Base-by-base conservation (phyloP, 257 asterid species). In the Nicotiana undulata region DNA sequence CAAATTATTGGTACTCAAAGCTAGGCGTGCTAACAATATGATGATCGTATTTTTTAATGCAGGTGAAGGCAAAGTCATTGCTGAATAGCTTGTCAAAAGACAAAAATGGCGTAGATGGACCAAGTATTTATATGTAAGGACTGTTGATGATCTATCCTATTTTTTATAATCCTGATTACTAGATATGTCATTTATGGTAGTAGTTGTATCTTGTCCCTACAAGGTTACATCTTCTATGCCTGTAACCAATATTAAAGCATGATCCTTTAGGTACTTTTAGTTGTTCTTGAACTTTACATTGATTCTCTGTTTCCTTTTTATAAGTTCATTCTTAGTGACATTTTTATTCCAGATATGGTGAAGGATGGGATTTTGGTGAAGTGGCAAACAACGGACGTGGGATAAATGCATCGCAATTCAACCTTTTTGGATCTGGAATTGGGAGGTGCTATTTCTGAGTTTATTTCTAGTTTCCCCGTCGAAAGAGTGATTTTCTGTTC, bases 291-390 rank as follows among this genome's bases (percentile, higher is more conserved):
- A 49, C 40, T 46, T 49, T 46, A 24, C 40, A 46, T 46, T 24
- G 59, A 49, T 49, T 24, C 78, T 72, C 60, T 46, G 46, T 74
- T 46, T 72, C 40, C 40, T 72, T 72, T 74, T 49, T 74, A 74
- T 49, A 40, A 74, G 63, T 74, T 74, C 63, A 49, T 74, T 74
- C 61, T 49, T 4, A 72, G 22, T 44, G 20, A 22, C 28, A 74
- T 20, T 63, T 56, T 51, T 13, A 83, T 82, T 81, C 75, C 81
- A 95, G 99, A 86, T 95, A 95, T 83, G 99, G 99, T 74, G 99
- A 95, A 95, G 99, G 99, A 82, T 95, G 99, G 99, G 90, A 93
- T 84, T 95, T 95, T 46, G 99, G 97, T 70, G 99, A 95, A 89
- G 99, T 93, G 80, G 93, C 97, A 72, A 90, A 90, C 34, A 95